A percentile compares a stretch with the other conserved stretches of the same genome.
Conservation (phyloP, 495 filamentous ascomycete genomes). For the Aspergillus affinis region DNA sequence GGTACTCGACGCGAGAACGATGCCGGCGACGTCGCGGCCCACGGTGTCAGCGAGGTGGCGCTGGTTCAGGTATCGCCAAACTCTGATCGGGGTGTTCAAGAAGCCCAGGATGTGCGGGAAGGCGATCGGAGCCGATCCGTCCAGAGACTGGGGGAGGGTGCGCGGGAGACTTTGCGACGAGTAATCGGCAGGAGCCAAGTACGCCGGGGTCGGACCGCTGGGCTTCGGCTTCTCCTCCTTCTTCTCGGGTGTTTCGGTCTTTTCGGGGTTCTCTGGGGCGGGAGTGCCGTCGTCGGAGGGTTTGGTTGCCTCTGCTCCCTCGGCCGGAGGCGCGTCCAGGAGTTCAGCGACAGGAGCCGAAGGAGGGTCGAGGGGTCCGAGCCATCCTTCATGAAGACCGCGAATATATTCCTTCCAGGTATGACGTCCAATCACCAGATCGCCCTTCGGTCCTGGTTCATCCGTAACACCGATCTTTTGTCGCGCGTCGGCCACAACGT, state of each 20-base stretch:
- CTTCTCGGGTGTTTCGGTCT: constrained; percentile 40
- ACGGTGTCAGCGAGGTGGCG: constrained; percentile 82
- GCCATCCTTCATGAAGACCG: constrained; percentile 93
- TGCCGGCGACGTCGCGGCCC: constrained; percentile 83
- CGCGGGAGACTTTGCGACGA: constrained; percentile 56
- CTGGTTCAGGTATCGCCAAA: constrained; percentile 87
- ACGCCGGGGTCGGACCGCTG: constrained; percentile 49
- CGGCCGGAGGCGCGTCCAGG: constrained; percentile 20
- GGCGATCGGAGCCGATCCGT: constrained; percentile 67
- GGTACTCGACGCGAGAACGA: constrained; percentile 68
- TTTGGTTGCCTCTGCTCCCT: constrained; percentile 16
- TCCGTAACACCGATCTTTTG: constrained; percentile 61
- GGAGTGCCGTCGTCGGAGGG: constrained; percentile 34
- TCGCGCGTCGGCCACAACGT: constrained; percentile 55
- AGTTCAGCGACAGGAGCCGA: constrained; percentile 18
- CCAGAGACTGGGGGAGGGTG: constrained; percentile 57
- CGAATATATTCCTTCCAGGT: constrained; percentile 98
- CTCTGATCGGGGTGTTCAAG: constrained; percentile 79
- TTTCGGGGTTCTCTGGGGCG: constrained; percentile 24
- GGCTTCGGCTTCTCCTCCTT: constrained; percentile 54
- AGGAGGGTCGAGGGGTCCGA: constrained; percentile 72
- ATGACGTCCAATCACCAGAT: constrained; percentile 86
- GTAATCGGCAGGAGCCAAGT: constrained; percentile 72
- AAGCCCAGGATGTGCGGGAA: constrained; percentile 94
- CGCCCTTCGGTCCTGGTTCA: constrained; percentile 72